Evolutionary conservation across 169 alveolate genomes (phyloP).

Genomic region (Plasmodium knowlesi): DNA sequence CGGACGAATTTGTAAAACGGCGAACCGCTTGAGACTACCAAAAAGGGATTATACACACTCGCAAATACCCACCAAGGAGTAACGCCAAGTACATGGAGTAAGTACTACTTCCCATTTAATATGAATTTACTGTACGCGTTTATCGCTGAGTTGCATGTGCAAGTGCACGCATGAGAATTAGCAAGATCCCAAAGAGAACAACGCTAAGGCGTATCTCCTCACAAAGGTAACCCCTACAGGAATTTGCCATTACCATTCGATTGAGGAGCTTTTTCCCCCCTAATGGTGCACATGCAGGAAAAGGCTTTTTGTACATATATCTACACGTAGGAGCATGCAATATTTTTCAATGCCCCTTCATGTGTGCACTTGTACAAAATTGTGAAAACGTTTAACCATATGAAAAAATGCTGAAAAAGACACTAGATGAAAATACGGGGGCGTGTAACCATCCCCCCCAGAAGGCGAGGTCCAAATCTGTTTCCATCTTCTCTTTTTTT

Average conservation of each 20-base stretch:
- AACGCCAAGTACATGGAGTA: background rate
- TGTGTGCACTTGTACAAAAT: background rate
- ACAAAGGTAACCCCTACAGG: background rate
- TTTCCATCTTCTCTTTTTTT: conserved; percentile 45
- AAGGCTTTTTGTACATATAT: background rate
- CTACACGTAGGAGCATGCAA: background rate
- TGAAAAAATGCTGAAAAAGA: conserved; percentile 18
- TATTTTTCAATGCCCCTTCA: background rate
- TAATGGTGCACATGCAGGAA: background rate
- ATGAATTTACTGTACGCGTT: background rate
- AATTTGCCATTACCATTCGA: background rate
- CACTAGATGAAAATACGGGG: background rate
- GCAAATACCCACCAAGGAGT: background rate
- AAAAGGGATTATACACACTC: background rate
- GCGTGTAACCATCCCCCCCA: background rate
- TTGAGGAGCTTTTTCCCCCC: background rate
- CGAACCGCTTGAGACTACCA: background rate
- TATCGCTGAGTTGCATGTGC: background rate
- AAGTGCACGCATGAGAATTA: background rate
- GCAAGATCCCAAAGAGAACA: background rate
- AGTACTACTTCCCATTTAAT: background rate
- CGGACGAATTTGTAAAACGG: background rate
- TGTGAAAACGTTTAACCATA: background rate
- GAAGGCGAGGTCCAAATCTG: conserved; percentile 35
- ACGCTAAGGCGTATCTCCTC: background rate